These are phyloP conservation scores for Cutaneotrichosporon mucoides DNA, from an alignment of 1,284 basidiomycete genomes.

Conservation along the genomic window DNA sequence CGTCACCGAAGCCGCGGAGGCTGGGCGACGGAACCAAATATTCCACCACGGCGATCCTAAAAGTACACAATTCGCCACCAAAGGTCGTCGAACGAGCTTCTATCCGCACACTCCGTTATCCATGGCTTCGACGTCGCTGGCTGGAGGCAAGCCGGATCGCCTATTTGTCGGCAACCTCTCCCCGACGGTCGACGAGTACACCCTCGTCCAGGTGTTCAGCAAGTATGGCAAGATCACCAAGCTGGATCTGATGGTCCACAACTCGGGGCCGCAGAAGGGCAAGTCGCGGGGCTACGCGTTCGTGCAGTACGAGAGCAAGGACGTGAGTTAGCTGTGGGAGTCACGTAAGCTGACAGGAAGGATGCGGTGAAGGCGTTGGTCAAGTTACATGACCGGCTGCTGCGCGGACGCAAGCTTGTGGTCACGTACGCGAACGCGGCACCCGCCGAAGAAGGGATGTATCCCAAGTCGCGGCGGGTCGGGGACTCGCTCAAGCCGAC, in stretches of 20 bases:
- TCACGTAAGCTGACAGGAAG: slow-evolving; percentile 51
- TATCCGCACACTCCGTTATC: not conserved
- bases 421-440: slow-evolving; percentile 81
- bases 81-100: no score
- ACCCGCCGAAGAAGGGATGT: slow-evolving; percentile 9
- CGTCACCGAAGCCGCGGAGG: not conserved
- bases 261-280: slow-evolving; percentile 78
- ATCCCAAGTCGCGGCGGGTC: slow-evolving; percentile 7
- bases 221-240: slow-evolving; percentile 89
- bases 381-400: slow-evolving; percentile 69
- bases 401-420: slow-evolving; percentile 79
- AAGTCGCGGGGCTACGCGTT: slow-evolving; percentile 95
- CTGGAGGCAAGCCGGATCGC: slow-evolving; percentile 49
- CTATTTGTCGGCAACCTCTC: slow-evolving; percentile 90
- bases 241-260: slow-evolving; percentile 93
- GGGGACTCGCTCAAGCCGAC: slow-evolving; percentile 68
- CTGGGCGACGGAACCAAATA: slow-evolving; percentile 3
- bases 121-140: slow-evolving; percentile 11
- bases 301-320: slow-evolving; percentile 71
- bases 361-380: slow-evolving; percentile 77
- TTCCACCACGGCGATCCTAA: not conserved
- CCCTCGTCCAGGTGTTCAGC: slow-evolving; percentile 80
- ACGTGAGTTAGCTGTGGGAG: slow-evolving; percentile 59
- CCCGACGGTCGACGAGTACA: slow-evolving; percentile 84
- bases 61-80: not conserved